Percentiles rank a stretch among this genome's conserved stretches.
These are phyloP conservation scores for Rhodosporidiobolus odoratus DNA, from an alignment of 768 basidiomycete genomes.

Conservation along the genomic window DNA sequence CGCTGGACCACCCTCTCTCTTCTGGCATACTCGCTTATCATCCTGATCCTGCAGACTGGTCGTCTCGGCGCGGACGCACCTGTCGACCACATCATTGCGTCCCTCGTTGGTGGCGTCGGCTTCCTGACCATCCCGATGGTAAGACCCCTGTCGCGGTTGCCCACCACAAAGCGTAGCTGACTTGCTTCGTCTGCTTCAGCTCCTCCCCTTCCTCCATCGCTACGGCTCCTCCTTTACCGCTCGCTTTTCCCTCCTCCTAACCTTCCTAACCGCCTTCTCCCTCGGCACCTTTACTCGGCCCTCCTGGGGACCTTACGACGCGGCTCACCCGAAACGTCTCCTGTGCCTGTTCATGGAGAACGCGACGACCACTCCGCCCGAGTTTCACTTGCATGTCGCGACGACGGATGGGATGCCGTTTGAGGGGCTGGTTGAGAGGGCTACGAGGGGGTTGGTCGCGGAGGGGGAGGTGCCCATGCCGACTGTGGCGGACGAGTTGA, in stretches of 20 bases:
- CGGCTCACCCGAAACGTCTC: constrained; percentile 77
- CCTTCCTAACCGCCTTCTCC: constrained; percentile 52
- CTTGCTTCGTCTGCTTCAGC: not conserved
- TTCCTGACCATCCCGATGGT: constrained; percentile 58
- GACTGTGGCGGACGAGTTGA: constrained; percentile 63
- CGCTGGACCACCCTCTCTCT: constrained; percentile 57
- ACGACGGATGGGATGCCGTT: constrained; percentile 76
- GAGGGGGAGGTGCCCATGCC: constrained; percentile 46
- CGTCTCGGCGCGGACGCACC: constrained; percentile 58
- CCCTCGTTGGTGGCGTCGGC: constrained; percentile 60
- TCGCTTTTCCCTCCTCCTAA: constrained; percentile 50
- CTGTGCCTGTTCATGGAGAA: constrained; percentile 82
- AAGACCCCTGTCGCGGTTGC: not conserved
- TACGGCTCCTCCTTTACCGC: constrained; percentile 51
- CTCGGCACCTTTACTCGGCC: constrained; percentile 58
- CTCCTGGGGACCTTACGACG: constrained; percentile 60
- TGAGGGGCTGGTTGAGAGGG: constrained; percentile 56
- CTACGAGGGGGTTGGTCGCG: constrained; percentile 57
- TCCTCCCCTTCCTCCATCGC: constrained; percentile 67
- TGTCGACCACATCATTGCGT: constrained; percentile 79
- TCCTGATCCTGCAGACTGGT: constrained; percentile 43
- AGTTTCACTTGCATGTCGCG: constrained; percentile 70
- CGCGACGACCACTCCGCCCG: constrained; percentile 54
- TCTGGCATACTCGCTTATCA: not conserved
- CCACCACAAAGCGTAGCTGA: too few relatives aligned